These are phyloP conservation scores for Pythium phragmiticola DNA, from an alignment of 352 stramenopile genomes.

Conservation along the genomic window DNA sequence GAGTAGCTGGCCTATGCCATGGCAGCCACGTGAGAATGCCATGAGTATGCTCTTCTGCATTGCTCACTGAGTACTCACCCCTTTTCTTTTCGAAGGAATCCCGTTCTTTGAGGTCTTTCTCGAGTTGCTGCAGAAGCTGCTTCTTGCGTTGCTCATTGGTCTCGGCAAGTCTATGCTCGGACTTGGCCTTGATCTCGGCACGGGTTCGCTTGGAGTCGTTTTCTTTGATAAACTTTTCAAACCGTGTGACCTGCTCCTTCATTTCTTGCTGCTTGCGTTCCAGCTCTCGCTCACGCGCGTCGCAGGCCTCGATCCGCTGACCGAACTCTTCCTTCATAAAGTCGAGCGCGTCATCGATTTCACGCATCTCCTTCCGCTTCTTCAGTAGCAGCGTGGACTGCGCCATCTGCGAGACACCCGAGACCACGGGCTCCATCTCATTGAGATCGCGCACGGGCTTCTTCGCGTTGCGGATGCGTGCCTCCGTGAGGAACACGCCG, in stretches of 20 bases:
- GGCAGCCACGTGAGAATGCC: neutral
- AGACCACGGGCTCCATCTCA: constrained; percentile 77
- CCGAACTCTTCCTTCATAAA: constrained; percentile 93
- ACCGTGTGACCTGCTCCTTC: constrained; percentile 88
- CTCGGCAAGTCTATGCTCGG: constrained; percentile 69
- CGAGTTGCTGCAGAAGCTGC: constrained; percentile 64
- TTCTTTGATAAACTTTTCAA: constrained; percentile 94
- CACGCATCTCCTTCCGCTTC: constrained; percentile 92
- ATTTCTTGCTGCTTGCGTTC: constrained; percentile 89
- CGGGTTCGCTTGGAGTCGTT: constrained; percentile 90
- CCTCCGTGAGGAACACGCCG: constrained; percentile 76
- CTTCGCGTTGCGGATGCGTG: constrained; percentile 59
- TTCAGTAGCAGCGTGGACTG: constrained; percentile 91
- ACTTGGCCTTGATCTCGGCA: constrained; percentile 88
- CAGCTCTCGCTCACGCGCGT: constrained; percentile 75
- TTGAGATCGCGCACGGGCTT: constrained; percentile 55
- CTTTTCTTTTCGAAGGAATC: constrained; percentile 77
- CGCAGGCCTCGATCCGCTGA: constrained; percentile 86
- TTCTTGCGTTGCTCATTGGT: constrained; percentile 79
- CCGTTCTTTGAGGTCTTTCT: constrained; percentile 67
- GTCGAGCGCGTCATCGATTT: constrained; percentile 90
- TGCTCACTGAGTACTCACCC: constrained; percentile 14
- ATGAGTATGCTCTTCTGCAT: neutral
- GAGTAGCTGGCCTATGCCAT: constrained; percentile 53
- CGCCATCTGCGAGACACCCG: constrained; percentile 83